Percentiles rank a stretch among this genome's conserved stretches.
These are phyloP conservation scores for Carex cristatella DNA, from an alignment of 176 grass and related monocot genomes.

Conservation along the genomic window DNA sequence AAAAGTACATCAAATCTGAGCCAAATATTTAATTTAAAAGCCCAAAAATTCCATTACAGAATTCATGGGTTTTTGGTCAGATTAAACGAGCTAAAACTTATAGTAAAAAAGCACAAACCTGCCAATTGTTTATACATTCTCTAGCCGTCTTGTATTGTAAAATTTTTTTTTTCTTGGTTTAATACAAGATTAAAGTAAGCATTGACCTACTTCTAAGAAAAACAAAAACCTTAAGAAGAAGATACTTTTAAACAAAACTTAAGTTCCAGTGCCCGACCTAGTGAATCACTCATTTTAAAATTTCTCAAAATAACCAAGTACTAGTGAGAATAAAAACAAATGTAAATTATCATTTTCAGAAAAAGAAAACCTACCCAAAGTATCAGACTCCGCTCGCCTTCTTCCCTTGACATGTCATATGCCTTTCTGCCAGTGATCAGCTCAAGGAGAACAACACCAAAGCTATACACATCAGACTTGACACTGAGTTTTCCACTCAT, in stretches of 20 bases:
- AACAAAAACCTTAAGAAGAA: not conserved
- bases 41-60: not conserved
- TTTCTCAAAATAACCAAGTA: not conserved
- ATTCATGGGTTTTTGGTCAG: not conserved
- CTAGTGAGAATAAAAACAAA: not conserved
- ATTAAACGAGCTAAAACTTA: not conserved
- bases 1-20: not conserved
- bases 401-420: constrained; percentile 2
- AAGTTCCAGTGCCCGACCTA: not conserved
- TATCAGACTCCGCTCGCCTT: constrained; percentile 16
- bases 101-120: not conserved
- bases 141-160: no score
- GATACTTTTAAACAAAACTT: not conserved
- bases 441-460: constrained; percentile 31
- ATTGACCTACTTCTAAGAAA: no score
- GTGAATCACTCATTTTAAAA: not conserved
- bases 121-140: no score
- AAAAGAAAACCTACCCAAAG: constrained; percentile 19
- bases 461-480: constrained; percentile 31
- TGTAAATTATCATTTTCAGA: not conserved
- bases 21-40: not conserved
- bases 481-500: constrained; percentile 27
- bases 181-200: no score
- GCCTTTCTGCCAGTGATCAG: constrained; percentile 20
- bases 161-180: no score